These are phyloP conservation scores for Cyberlindnera galapagoensis DNA, from an alignment of 805 yeast species.

Conservation along the genomic window DNA sequence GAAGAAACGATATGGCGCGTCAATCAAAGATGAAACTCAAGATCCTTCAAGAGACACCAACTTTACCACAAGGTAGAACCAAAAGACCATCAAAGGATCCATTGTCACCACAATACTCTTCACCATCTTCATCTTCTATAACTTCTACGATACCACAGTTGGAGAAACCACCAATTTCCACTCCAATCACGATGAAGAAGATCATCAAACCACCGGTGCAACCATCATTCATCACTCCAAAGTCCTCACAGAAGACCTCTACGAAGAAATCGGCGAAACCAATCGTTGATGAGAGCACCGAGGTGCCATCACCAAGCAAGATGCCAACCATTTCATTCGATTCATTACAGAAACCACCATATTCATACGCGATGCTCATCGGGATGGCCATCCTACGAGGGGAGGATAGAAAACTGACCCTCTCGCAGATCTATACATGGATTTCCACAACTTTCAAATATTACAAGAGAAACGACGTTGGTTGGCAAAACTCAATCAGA, in stretches of 20 bases:
- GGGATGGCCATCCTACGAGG: conserved; percentile 89
- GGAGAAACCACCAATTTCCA: conserved; percentile 2
- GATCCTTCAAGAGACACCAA: conserved; percentile 22
- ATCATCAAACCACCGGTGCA: conserved; percentile 20
- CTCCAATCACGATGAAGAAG: conserved; percentile 1
- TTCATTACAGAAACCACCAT: conserved; percentile 67
- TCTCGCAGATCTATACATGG: conserved; percentile 88
- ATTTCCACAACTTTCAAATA: conserved; percentile 79
- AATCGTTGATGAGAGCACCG: conserved; percentile 7
- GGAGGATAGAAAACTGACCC: conserved; percentile 61
- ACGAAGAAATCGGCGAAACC: conserved; percentile 3
- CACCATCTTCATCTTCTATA: conserved; percentile 14
- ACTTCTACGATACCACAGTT: background rate
- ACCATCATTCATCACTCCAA: conserved; percentile 17
- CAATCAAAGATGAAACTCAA: conserved; percentile 7
- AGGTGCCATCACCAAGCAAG: conserved; percentile 18
- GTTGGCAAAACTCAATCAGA: conserved; percentile 97
- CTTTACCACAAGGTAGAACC: conserved; percentile 14
- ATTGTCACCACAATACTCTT: conserved; percentile 24
- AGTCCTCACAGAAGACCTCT: conserved; percentile 13
- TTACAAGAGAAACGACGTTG: conserved; percentile 79
- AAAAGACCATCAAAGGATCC: conserved; percentile 17
- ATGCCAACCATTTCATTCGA: conserved; percentile 21
- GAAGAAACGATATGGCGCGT: conserved; percentile 13
- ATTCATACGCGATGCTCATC: conserved; percentile 87